Conservation (phyloP, 805 yeast species). For the Pichia cephalocereana region DNA sequence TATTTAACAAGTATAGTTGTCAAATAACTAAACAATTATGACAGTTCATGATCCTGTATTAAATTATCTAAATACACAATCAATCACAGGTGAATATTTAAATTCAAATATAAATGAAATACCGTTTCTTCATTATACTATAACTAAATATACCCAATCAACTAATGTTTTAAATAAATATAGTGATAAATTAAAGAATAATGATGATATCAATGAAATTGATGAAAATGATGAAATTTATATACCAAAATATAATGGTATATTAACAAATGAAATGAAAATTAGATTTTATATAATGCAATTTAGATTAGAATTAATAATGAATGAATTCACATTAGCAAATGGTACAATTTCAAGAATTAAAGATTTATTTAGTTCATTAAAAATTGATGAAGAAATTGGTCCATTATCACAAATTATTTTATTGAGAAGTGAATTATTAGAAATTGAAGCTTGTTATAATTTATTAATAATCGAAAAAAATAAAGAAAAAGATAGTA, state of each 20-base stretch:
- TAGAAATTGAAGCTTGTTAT: slow-evolving; percentile 1
- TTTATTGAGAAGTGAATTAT: slow-evolving; percentile 1
- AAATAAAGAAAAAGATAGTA: not conserved
- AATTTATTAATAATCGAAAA: not conserved
- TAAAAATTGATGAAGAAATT: slow-evolving; percentile 5
- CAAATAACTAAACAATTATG: not conserved
- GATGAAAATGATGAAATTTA: not conserved
- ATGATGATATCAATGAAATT: not conserved
- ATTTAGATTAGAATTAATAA: slow-evolving; percentile 7
- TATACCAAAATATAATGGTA: not conserved
- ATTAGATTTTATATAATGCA: slow-evolving; percentile 7
- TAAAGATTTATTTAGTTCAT: slow-evolving; percentile 7
- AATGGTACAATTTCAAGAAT: slow-evolving; percentile 6
- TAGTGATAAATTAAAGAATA: not conserved
- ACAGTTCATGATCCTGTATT: not conserved
- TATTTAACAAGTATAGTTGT: too few species aligned
- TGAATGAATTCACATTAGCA: slow-evolving; percentile 8
- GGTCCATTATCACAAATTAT: slow-evolving; percentile 2
- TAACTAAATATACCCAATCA: not conserved
- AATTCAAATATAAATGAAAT: not conserved
- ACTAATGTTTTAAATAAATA: not conserved
- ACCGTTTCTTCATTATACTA: not conserved
- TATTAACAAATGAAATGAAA: not conserved
- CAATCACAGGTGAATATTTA: slow-evolving; percentile 3
- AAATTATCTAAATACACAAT: not conserved